Base-by-base conservation (phyloP, 202 grass and related monocot species). In the Setaria italica region DNA sequence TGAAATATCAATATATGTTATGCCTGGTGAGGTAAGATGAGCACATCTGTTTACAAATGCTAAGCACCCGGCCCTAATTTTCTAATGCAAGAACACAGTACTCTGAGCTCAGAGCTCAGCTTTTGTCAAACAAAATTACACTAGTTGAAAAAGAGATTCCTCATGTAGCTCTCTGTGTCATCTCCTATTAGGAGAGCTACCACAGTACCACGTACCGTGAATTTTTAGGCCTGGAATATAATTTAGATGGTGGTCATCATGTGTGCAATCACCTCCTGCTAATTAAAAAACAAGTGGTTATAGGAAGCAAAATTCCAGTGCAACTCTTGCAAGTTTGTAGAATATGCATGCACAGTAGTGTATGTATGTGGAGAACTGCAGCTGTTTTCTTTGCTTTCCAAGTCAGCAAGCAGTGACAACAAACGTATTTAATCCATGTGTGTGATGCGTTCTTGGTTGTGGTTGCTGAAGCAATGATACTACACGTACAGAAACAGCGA, bases 321-420 rank as follows among this genome's bases (percentile, higher is more conserved):
- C 67, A 86, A 82, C 84, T 86, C 79, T 73, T 74, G 67, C 56
- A 35, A 71, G 7, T 77, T 63, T 66, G 58, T 49, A 72, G 19
- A 70, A 51, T 76, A 30, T 32, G 33, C 58, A 12, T 71, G 69
- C 2, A 66, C 15, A 3, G 67, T 37, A 72, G 17, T 82, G 8
- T 48, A 53, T 72, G 43, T 73, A 82, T 76, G 84, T 67, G 74
- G 88, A 77, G 74, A 90, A 86, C 73, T 73, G 84, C 50, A 73
- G 79, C 73, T 48, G 83, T 70, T 65, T 33, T 29, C 6, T 47
- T 83, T 64, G 30, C 55, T 57, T 68, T 37, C 49, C 41, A 11
- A 75, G 69, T 67, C 77, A 80, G 77, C 79, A 78, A 58, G 30
- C 72, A 67, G 83, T 56, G 62, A 81, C 35, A 82, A 7, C 69